Base-by-base conservation (phyloP, 2,329 filamentous ascomycete genomes). In the Calonectria crousiana region DNA sequence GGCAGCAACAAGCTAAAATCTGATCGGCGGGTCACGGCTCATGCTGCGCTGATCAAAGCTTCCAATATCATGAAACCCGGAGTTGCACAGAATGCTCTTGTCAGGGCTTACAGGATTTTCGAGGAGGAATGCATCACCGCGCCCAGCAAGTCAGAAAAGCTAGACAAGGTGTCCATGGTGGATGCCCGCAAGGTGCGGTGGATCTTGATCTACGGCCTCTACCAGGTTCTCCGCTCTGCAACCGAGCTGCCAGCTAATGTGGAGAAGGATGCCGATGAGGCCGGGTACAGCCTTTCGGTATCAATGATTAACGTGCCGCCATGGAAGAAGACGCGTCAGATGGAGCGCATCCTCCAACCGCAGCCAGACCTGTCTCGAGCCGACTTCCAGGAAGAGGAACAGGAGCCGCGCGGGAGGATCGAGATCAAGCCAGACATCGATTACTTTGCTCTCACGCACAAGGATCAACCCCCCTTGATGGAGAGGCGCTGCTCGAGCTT, bases 131-230 rank as follows among this genome's bases (percentile, higher is more conserved):
- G 87, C 10, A 82, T 89, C 26, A 84, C 88, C 62, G 84, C 84
- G 0, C 87, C 89, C 2, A 85, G 86, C 26, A 92, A 89, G 74
- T 85, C 86, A 0, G 90, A 93, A 72, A 91, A 90, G 71, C 74
- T 82, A 8, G 90, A 92, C 44, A 92, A 90, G 79, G 80, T 86
- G 3, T 84, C 84, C 0, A 84, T 91, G 14, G 86, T 89, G 11
- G 94, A 96, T 76, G 93, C 91, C 1, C 91, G 95, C 51, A 96
- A 95, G 83, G 90, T 95, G 20, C 89, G 94, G 49, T 97, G 94
- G 94, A 90, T 96, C 36, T 82, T 96, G 44, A 89, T 96, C 9
- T 96, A 96, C 79, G 89, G 92, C 23, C 89, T 92, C 4, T 89
- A 95, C 71, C 95, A 97, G 81, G 92, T 92, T n/a, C 88, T 97